These are phyloP conservation scores for Rhodofomes roseus DNA, from an alignment of 1,284 basidiomycete genomes.

Conservation along the genomic window DNA sequence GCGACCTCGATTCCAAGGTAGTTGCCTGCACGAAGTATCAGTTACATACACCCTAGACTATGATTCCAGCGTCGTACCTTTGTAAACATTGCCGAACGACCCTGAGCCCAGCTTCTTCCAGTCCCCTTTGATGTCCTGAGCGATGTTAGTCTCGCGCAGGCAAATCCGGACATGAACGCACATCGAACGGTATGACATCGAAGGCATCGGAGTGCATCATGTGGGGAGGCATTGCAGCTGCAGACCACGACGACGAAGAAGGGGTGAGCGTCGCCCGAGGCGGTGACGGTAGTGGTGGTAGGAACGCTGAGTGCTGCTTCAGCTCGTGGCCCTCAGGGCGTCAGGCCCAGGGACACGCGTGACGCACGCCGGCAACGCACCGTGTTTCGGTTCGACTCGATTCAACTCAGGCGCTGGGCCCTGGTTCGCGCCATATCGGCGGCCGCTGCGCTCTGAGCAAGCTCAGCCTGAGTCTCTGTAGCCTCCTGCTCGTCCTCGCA, in stretches of 20 bases:
- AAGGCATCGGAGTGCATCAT: constrained; percentile 57
- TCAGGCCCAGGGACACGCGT: not conserved
- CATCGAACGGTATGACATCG: constrained; percentile 80
- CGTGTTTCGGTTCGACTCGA: not conserved
- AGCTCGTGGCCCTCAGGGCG: not conserved
- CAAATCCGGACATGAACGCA: constrained; percentile 31
- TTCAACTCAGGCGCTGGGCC: no score
- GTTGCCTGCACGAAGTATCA: constrained; percentile 45
- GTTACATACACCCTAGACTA: constrained; percentile 7
- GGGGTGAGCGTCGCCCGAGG: not conserved
- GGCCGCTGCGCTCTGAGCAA: no score
- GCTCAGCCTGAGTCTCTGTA: no score
- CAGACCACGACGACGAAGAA: not conserved
- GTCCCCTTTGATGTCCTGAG: constrained; percentile 80
- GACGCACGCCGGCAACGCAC: not conserved
- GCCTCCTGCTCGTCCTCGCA: no score
- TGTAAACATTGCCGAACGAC: constrained; percentile 91
- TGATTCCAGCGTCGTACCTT: constrained; percentile 44
- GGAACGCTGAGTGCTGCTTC: not conserved
- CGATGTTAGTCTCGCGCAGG: not conserved
- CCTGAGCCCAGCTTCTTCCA: constrained; percentile 90
- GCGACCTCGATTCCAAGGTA: constrained; percentile 96
- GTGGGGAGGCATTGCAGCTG: constrained; percentile 9
- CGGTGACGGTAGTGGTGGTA: constrained; percentile 2
- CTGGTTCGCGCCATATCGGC: no score